Conservation (phyloP, 2,329 filamentous ascomycete genomes). For the Aspergillus brunneoviolaceus region DNA sequence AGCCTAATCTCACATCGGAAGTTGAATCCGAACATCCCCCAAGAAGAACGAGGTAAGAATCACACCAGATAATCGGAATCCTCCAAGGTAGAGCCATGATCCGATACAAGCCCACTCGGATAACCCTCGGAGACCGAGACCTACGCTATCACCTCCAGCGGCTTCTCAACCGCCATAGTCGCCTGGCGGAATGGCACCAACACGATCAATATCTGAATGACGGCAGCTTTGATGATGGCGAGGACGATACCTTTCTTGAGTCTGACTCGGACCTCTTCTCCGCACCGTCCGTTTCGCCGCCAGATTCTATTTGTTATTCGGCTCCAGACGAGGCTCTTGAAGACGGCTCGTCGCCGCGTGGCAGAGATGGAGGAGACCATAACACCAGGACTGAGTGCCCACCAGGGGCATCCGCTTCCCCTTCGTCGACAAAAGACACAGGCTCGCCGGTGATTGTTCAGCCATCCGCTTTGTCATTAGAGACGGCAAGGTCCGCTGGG, state of each 20-base stretch:
- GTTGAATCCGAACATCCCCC: background rate
- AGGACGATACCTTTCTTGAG: constrained; percentile 9
- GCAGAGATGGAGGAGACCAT: background rate
- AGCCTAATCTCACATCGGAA: background rate
- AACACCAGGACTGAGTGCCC: background rate
- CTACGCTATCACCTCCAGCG: constrained; percentile 31
- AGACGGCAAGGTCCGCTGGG: background rate
- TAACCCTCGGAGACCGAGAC: constrained; percentile 34
- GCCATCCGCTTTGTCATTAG: background rate
- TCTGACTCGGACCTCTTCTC: constrained; percentile 10
- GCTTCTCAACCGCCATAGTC: constrained; percentile 17
- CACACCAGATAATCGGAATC: background rate
- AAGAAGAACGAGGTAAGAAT: background rate
- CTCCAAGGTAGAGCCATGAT: constrained; percentile 29
- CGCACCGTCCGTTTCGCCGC: background rate
- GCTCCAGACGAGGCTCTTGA: background rate
- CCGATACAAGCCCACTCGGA: constrained; percentile 33
- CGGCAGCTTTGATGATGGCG: constrained; percentile 11
- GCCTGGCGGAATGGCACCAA: constrained; percentile 18
- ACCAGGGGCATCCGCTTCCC: background rate
- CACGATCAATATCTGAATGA: constrained; percentile 14
- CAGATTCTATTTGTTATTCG: constrained; percentile 6
- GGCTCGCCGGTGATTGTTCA: background rate
- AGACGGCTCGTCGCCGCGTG: background rate
- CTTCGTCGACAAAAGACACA: background rate